These are phyloP conservation scores for Exophiala calicioides DNA, from an alignment of 2,329 filamentous ascomycete genomes.

Conservation along the genomic window DNA sequence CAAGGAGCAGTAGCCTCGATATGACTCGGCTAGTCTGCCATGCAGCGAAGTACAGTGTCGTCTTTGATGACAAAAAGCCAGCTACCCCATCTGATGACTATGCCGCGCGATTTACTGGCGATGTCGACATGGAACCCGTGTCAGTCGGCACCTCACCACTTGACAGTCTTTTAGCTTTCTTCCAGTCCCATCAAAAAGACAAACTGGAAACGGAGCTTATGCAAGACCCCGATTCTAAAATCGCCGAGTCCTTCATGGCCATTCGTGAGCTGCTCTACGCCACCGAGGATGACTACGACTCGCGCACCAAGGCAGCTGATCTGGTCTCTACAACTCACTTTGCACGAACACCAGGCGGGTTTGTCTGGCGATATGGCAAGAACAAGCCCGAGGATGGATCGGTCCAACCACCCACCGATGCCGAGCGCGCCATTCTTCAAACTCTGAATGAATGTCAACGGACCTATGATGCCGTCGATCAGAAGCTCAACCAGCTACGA, in stretches of 20 bases:
- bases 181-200: conserved; percentile 29
- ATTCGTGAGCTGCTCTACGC: conserved; percentile 18
- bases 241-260: conserved; percentile 5
- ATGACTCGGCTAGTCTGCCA: conserved; percentile 36
- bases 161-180: conserved; percentile 42
- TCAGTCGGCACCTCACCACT: conserved; percentile 44
- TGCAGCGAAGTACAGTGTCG: conserved; percentile 43
- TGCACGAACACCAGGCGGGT: conserved; percentile 1
- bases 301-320: conserved; percentile 24
- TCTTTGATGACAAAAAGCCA: conserved; percentile 39
- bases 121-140: conserved; percentile 25
- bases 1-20: no score
- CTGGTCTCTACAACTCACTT: conserved; percentile 25
- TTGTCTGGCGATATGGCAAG: conserved; percentile 1
- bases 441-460: conserved; percentile 26
- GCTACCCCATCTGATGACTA: conserved; percentile 36
- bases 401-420: conserved; percentile 1
- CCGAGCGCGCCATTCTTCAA: no score
- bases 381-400: neutral
- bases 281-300: conserved; percentile 25
- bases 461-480: conserved; percentile 17
- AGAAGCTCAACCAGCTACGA: conserved; percentile 30
- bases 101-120: conserved; percentile 25
- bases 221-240: conserved; percentile 1
- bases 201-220: neutral